Conservation (phyloP, 345 rosid species). For the Dipteronia dyeriana region DNA sequence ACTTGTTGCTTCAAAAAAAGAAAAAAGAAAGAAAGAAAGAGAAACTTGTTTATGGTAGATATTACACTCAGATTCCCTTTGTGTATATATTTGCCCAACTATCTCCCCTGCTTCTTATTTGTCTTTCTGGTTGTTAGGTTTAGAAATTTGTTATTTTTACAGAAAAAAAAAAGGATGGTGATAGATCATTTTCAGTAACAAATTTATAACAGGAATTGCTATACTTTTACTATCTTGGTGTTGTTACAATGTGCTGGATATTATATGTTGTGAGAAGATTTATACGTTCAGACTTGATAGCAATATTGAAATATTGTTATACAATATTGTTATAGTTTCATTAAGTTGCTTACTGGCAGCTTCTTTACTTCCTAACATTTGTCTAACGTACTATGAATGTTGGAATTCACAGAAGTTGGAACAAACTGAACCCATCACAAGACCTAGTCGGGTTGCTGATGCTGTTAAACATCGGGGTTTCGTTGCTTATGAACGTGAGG, state of each 20-base stretch:
- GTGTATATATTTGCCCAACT: neutral
- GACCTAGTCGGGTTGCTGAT: constrained; percentile 63
- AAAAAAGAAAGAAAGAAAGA: too few relatives aligned
- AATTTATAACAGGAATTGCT: neutral
- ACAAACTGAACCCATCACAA: constrained; percentile 39
- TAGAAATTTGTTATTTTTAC: neutral
- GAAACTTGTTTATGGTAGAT: too few relatives aligned
- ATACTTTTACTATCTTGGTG: neutral
- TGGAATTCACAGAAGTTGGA: constrained; percentile 39
- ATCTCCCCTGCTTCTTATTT: neutral
- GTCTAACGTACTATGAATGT: constrained; percentile 12
- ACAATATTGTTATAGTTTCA: neutral
- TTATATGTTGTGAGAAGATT: neutral
- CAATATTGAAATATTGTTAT: neutral
- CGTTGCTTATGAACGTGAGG: constrained; percentile 89
- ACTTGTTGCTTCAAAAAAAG: too few relatives aligned
- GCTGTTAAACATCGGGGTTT: constrained; percentile 89
- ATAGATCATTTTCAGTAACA: neutral
- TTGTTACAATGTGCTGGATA: neutral
- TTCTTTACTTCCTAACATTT: neutral
- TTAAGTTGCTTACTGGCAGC: neutral
- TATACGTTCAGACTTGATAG: neutral
- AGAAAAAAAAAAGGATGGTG: neutral
- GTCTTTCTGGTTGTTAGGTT: neutral
- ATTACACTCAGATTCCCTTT: neutral